Conservation (phyloP, 2,329 filamentous ascomycete genomes). For the Hypoxylon sp. region DNA sequence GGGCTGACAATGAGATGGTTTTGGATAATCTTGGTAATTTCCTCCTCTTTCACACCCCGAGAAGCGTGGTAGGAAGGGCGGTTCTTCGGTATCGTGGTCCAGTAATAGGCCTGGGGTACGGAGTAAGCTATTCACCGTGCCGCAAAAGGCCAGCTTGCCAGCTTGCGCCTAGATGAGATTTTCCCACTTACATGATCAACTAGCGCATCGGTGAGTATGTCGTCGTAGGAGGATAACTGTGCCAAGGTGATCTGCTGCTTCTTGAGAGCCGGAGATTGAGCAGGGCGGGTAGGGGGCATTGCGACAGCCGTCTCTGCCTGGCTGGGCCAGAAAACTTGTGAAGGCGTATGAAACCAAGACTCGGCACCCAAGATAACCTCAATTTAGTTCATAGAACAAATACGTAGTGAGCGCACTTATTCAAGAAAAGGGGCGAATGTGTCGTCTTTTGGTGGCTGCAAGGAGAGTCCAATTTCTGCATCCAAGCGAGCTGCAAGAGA, state of each 20-base stretch:
- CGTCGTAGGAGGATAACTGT: constrained; percentile 92
- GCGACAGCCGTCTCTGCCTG: constrained; percentile 23
- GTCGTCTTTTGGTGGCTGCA: constrained; percentile 1
- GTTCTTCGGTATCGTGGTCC: constrained; percentile 96
- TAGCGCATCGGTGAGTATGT: constrained; percentile 92
- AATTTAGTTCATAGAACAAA: not conserved
- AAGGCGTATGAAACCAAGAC: not conserved
- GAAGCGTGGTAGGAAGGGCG: constrained; percentile 84
- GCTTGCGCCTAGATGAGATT: not conserved
- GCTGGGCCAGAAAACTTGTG: not conserved
- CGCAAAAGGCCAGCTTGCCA: not conserved
- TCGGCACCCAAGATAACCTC: not conserved
- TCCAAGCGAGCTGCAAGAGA: constrained; percentile 8
- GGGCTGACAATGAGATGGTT: constrained; percentile 76
- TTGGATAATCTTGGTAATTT: constrained; percentile 68
- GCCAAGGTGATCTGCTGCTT: constrained; percentile 82
- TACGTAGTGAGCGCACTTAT: not conserved
- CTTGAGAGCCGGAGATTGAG: constrained; percentile 52
- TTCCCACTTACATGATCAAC: constrained; percentile 82
- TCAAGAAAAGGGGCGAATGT: constrained; percentile 4
- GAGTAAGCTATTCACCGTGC: constrained; percentile 34
- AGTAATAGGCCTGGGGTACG: constrained; percentile 80
- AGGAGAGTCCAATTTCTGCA: constrained; percentile 13
- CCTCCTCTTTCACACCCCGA: constrained; percentile 75
- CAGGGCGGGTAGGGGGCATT: constrained; percentile 51